A percentile compares a stretch with the other conserved stretches of the same genome.
Conservation (phyloP, 345 rosid genomes). For the Pseudoturritis turrita region DNA sequence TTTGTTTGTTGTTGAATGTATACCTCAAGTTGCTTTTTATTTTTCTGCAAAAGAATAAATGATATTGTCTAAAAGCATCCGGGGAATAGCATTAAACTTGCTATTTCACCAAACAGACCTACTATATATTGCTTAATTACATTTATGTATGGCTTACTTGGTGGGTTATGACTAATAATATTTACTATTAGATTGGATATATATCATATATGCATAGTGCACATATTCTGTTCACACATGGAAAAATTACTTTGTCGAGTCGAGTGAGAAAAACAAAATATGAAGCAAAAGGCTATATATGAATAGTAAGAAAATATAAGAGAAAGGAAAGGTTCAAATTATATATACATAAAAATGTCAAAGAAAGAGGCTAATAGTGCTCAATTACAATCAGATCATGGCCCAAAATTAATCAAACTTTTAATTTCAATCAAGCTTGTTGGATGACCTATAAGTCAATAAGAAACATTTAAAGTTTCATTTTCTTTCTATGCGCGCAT, state of each 20-base stretch:
- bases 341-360: constrained; percentile 18
- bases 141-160: background rate
- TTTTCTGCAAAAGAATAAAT: too few species aligned
- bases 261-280: background rate
- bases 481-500: background rate
- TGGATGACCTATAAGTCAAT: constrained; percentile 24
- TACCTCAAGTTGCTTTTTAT: too few species aligned
- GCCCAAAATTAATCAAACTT: constrained; percentile 3
- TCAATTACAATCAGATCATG: constrained; percentile 18
- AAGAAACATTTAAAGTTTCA: constrained; percentile 9
- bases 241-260: background rate
- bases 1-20: too few species aligned
- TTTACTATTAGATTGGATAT: background rate
- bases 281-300: background rate
- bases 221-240: constrained; percentile 16
- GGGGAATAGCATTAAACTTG: background rate
- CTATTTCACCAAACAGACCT: background rate
- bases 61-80: too few species aligned
- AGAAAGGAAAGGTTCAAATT: constrained; percentile 7
- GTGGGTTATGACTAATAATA: background rate
- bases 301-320: background rate
- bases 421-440: constrained; percentile 10
- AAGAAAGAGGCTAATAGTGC: constrained; percentile 36
- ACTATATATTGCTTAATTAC: background rate
- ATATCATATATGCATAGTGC: background rate